Percentiles rank a stretch among this genome's conserved stretches.
Conservation (phyloP, 306 rosid genomes). For the Quercus agrifolia region DNA sequence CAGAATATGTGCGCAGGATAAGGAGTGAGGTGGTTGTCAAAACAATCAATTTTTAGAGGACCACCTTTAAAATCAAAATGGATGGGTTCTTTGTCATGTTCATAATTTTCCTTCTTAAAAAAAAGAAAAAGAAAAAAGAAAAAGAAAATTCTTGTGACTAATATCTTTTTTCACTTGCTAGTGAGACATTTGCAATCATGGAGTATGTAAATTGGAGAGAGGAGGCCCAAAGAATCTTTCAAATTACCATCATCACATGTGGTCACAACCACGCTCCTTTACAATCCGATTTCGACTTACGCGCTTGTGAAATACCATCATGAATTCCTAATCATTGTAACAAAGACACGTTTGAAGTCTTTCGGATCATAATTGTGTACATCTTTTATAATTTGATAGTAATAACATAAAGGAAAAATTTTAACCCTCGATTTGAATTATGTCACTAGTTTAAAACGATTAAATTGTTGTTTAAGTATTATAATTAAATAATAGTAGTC, state of each 20-base stretch:
- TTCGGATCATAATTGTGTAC: too few relatives aligned
- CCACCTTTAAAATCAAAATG: constrained; percentile 67
- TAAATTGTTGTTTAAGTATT: too few relatives aligned
- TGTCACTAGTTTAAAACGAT: too few relatives aligned
- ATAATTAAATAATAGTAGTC: too few relatives aligned
- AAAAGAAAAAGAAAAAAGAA: not conserved
- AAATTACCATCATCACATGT: constrained; percentile 32
- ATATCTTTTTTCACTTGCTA: constrained; percentile 15
- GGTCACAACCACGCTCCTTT: constrained; percentile 35
- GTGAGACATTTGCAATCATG: constrained; percentile 42
- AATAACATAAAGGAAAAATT: not conserved
- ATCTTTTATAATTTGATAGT: not conserved
- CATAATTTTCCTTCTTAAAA: constrained; percentile 21
- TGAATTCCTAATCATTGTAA: not conserved
- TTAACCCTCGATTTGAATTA: too few relatives aligned
- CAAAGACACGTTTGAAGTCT: too few relatives aligned
- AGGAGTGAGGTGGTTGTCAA: constrained; percentile 52
- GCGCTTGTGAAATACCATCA: not conserved
- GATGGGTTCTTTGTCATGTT: constrained; percentile 74
- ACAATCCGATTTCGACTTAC: not conserved
- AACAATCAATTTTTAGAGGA: constrained; percentile 68
- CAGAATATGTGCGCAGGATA: constrained; percentile 53
- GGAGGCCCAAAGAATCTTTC: constrained; percentile 42
- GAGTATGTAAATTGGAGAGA: constrained; percentile 25
- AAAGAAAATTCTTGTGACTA: not conserved